Base-by-base conservation (phyloP, 768 basidiomycete species). In the Tylopilus intermedius region DNA sequence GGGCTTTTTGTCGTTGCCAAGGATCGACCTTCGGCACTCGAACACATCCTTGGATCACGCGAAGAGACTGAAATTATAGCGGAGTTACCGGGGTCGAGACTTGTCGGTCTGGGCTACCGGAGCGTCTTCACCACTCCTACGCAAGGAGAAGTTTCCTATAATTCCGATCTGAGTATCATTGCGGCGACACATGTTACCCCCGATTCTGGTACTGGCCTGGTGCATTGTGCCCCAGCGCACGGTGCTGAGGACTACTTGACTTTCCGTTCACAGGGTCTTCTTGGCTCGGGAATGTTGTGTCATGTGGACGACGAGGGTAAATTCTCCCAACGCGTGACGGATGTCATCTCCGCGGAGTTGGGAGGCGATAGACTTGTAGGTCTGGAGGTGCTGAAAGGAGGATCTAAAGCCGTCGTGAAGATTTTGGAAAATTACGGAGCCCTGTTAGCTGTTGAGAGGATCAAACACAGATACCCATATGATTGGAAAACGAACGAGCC, bases 401-500 rank as follows among this genome's bases (percentile, higher is more conserved):
- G 94, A 0, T 81, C 80, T 5, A 80, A 78, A 54, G 78, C 76
- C 15, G 74, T 95, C 42, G 77, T 93, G 8, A 70, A 75, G 35
- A 62, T 94, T 9, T 67, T 97, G 46, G 67, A 77, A 18, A 62
- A 72, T n/a, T 74, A 72, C 1, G 80, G 73, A 5, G 54, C 65
- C 2, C 72, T 98, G 14, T 65, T 90, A 39, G 84, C 81, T 60
- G 72, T 88, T 48, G 77, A 89, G 66, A 76, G 76, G 58, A 79
- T 90, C 61, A 84, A 81, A 60, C 95, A 98, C 70, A 81, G 84
- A 45, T 99, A 96, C 64, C 94, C 95, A 0, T 94, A 94, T 65
- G 95, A 99, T 62, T 97, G 94, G 94, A 89, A 90, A 69, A 95
- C 95, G 5, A 83, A 93, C 58, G 75, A 91, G 62, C 94, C 95